Conservation (phyloP, 495 filamentous ascomycete genomes). For the Mytilinidion resinicola region DNA sequence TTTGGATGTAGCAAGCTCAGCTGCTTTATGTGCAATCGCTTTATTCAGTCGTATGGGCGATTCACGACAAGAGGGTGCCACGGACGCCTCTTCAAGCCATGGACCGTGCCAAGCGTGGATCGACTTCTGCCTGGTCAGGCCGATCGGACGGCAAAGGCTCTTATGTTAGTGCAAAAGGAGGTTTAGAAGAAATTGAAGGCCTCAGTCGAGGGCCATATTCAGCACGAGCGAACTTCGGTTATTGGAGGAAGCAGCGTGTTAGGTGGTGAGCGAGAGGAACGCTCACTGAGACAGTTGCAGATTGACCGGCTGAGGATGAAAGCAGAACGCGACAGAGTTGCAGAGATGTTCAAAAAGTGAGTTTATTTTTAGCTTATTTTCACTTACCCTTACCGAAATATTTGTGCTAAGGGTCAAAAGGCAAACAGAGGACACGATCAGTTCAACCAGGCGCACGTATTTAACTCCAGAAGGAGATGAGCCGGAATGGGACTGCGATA, state of each 20-base stretch:
- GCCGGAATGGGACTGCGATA: conserved; percentile 8
- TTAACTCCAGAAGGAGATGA: conserved; percentile 22
- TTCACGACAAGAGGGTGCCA: conserved; percentile 31
- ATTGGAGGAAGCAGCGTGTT: conserved; percentile 29
- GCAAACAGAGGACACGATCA: conserved; percentile 21
- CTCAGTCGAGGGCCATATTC: conserved; percentile 24
- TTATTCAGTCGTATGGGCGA: conserved; percentile 29
- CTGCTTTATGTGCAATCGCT: conserved; percentile 32
- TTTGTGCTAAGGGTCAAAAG: conserved; percentile 26
- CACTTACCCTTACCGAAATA: conserved; percentile 12
- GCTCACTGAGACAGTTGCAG: conserved; percentile 26
- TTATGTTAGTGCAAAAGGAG: conserved; percentile 29
- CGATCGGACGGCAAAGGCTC: conserved; percentile 26
- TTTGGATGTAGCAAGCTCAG: conserved; percentile 35
- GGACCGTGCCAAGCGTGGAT: conserved; percentile 28
- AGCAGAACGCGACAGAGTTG: conserved; percentile 30
- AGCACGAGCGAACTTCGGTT: conserved; percentile 28
- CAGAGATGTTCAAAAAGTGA: conserved; percentile 34
- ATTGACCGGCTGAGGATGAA: conserved; percentile 30
- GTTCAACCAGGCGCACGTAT: conserved; percentile 20
- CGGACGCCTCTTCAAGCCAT: conserved; percentile 33
- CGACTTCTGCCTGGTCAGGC: conserved; percentile 28
- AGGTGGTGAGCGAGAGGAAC: conserved; percentile 17
- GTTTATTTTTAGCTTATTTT: conserved; percentile 20
- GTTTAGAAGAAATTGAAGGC: conserved; percentile 28